Evolutionary conservation across 2,329 filamentous ascomycete species (phyloP).

Genomic region (Bipolaris oryzae): DNA sequence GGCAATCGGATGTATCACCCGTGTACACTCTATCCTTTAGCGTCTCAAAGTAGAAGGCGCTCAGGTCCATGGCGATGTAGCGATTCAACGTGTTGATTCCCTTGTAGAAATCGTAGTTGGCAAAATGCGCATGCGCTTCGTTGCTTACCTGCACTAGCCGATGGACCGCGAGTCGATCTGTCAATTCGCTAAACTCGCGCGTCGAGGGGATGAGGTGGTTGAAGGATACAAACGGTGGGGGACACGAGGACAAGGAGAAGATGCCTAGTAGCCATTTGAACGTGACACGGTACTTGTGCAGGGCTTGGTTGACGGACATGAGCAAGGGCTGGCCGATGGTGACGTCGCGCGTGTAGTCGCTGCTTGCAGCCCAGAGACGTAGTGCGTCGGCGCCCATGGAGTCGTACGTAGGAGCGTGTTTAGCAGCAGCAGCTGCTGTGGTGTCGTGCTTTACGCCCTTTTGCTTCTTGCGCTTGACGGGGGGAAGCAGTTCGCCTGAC

Average conservation of each 20-base stretch:
- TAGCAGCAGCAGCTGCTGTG: too few relatives aligned
- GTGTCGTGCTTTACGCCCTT: constrained; percentile 46
- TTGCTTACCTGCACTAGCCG: constrained; percentile 71
- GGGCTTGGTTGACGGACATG: constrained; percentile 72
- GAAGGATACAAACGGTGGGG: constrained; percentile 36
- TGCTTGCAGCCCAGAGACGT: constrained; percentile 87
- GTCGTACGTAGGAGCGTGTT: constrained; percentile 60
- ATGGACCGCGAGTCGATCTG: constrained; percentile 71
- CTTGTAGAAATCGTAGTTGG: constrained; percentile 81
- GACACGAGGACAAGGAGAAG: constrained; percentile 52
- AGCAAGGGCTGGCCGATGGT: constrained; percentile 79
- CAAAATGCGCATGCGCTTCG: constrained; percentile 69
- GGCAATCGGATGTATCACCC: constrained; percentile 68
- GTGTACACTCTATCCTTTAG: constrained; percentile 93
- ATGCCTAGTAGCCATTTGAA: constrained; percentile 87
- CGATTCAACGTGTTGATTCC: constrained; percentile 74
- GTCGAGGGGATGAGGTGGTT: constrained; percentile 20
- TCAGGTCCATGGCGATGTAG: constrained; percentile 83
- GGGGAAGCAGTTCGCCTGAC: constrained; percentile 77
- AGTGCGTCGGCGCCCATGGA: constrained; percentile 84
- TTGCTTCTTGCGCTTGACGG: constrained; percentile 67
- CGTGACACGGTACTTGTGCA: constrained; percentile 87
- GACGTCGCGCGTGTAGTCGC: constrained; percentile 89
- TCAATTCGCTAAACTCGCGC: constrained; percentile 22
- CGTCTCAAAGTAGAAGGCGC: constrained; percentile 91